These are phyloP conservation scores for Kodamaea fukazawae DNA, from an alignment of 805 yeast genomes.

Conservation along the genomic window DNA sequence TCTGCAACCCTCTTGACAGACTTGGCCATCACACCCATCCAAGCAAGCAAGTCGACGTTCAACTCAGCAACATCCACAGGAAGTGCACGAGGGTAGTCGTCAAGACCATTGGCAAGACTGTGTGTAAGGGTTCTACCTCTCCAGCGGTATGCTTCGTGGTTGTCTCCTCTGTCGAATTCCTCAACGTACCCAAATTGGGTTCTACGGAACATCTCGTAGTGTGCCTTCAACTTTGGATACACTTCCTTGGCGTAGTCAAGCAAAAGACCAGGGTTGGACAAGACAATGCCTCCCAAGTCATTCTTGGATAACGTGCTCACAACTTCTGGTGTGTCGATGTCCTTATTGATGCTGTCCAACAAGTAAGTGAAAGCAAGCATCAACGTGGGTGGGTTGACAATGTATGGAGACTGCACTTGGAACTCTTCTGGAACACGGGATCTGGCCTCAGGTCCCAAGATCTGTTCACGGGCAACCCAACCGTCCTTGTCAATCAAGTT, in stretches of 20 bases:
- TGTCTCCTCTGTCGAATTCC: slow-evolving; percentile 60
- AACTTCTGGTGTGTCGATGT: slow-evolving; percentile 17
- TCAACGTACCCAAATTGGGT: slow-evolving; percentile 76
- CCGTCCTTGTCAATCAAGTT: slow-evolving; percentile 82
- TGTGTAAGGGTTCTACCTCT: slow-evolving; percentile 83
- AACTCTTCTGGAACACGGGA: slow-evolving; percentile 82
- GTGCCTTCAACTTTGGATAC: slow-evolving; percentile 73
- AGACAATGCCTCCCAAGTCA: slow-evolving; percentile 50
- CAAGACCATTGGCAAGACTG: slow-evolving; percentile 89
- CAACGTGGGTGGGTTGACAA: slow-evolving; percentile 95
- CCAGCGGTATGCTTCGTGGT: slow-evolving; percentile 81
- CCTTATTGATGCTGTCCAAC: slow-evolving; percentile 31
- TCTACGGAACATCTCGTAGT: slow-evolving; percentile 79
- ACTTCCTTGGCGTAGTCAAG: slow-evolving; percentile 56
- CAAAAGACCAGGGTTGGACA: slow-evolving; percentile 58
- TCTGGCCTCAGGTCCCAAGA: slow-evolving; percentile 87
- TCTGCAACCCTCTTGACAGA: slow-evolving; percentile 74
- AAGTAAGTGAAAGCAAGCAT: slow-evolving; percentile 67
- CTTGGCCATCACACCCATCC: slow-evolving; percentile 92
- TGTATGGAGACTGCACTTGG: slow-evolving; percentile 79
- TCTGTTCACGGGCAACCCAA: slow-evolving; percentile 96
- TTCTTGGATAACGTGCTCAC: slow-evolving; percentile 11
- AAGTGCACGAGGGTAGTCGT: slow-evolving; percentile 87
- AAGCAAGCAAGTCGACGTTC: slow-evolving; percentile 82
- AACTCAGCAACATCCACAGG: slow-evolving; percentile 85